phyloP scores from a whole-genome alignment of 2,329 filamentous ascomycete genomes.

The Sporothrix euskadiensis region DNA sequence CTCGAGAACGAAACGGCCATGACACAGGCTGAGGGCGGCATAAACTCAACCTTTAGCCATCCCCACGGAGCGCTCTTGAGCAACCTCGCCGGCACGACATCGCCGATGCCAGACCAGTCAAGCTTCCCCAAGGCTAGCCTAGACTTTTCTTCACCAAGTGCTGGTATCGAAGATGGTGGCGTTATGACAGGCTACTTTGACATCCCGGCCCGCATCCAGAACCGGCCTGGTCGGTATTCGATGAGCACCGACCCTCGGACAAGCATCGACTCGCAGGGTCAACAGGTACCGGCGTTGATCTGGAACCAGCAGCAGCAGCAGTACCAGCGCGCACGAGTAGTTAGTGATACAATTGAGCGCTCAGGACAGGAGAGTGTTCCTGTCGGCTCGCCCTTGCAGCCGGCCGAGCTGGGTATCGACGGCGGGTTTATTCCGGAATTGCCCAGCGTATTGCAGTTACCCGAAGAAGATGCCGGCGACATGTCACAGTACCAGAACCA shows the following conservation, averaged over 20 bases:
- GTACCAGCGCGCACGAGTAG: conserved; percentile 43
- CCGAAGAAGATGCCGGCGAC: not conserved
- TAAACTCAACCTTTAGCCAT: conserved; percentile 30
- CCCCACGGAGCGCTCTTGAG: not conserved
- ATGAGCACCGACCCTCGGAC: conserved; percentile 34
- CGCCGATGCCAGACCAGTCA: conserved; percentile 23
- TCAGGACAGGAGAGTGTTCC: conserved; percentile 38
- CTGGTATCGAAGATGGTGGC: conserved; percentile 21
- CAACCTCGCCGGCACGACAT: not conserved
- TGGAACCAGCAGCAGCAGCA: conserved; percentile 29
- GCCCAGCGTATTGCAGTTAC: conserved; percentile 33
- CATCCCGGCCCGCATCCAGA: conserved; percentile 30
- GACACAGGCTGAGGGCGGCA: conserved; percentile 30
- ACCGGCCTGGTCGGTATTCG: conserved; percentile 34
- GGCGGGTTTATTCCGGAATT: conserved; percentile 42
- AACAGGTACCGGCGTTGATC: conserved; percentile 31
- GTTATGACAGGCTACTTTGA: conserved; percentile 41
- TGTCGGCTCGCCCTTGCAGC: conserved; percentile 34
- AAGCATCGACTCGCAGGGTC: conserved; percentile 45
- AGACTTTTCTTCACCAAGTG: conserved; percentile 18
- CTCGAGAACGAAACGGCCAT: conserved; percentile 40
- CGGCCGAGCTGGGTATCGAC: conserved; percentile 45
- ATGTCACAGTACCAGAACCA: not conserved
- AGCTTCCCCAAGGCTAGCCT: conserved; percentile 18
- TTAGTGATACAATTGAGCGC: conserved; percentile 49